A percentile compares a stretch with the other conserved stretches of the same genome.
Evolutionary conservation across 2,329 filamentous ascomycete species (phyloP).

Genomic region (Massarina eburnea): DNA sequence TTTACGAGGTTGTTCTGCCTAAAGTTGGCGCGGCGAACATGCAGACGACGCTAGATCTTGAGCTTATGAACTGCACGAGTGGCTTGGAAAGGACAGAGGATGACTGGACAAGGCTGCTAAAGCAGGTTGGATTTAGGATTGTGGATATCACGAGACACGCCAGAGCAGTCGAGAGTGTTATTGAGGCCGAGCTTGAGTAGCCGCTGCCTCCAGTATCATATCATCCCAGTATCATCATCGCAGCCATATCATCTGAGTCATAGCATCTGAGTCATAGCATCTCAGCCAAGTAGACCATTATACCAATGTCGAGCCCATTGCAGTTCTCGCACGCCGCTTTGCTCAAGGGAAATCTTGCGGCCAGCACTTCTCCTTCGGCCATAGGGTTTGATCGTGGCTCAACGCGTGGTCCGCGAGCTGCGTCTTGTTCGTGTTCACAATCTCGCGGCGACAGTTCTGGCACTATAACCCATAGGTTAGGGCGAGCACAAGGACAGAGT

Average conservation of each 20-base stretch:
- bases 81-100: constrained; percentile 2
- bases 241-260: too few relatives aligned
- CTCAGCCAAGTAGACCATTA: too few relatives aligned
- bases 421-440: constrained; percentile 54
- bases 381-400: constrained; percentile 53
- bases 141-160: background rate
- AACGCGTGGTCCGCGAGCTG: constrained; percentile 57
- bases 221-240: too few relatives aligned
- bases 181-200: background rate
- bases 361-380: constrained; percentile 63
- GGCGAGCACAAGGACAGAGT: too few relatives aligned
- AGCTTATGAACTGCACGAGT: constrained; percentile 2
- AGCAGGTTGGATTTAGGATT: background rate
- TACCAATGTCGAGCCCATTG: too few relatives aligned
- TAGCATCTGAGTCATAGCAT: too few relatives aligned
- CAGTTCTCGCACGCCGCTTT: too few relatives aligned
- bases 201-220: too few relatives aligned
- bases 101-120: constrained; percentile 1
- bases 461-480: too few relatives aligned
- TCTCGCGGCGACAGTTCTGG: constrained; percentile 55
- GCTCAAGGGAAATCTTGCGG: constrained; percentile 58
- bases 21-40: background rate
- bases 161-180: background rate
- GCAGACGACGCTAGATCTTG: constrained; percentile 1
- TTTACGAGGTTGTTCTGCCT: constrained; percentile 1